Conservation (phyloP, 768 basidiomycete genomes). For the Mycena pura region DNA sequence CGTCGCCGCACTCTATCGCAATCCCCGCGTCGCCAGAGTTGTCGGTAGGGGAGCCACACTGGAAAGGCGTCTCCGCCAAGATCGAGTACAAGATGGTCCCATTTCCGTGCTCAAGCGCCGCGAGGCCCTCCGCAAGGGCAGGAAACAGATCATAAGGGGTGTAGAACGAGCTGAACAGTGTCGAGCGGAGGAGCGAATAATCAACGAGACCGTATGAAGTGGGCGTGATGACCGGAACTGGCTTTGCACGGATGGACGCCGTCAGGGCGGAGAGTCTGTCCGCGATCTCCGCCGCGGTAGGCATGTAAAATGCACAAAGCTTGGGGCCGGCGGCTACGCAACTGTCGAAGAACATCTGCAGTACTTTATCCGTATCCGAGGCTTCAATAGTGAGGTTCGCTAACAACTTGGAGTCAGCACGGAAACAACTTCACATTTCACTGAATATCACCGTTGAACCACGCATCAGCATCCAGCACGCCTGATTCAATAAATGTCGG, state of each 20-base stretch:
- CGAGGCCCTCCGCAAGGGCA: constrained; percentile 27
- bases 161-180: constrained; percentile 33
- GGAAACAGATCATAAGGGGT: constrained; percentile 26
- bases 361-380: constrained; percentile 30
- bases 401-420: not conserved
- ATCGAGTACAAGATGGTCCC: constrained; percentile 25
- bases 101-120: constrained; percentile 36
- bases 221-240: constrained; percentile 29
- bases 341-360: constrained; percentile 31
- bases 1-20: constrained; percentile 31
- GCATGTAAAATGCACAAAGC: constrained; percentile 32
- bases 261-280: constrained; percentile 27
- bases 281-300: constrained; percentile 26
- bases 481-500: not conserved
- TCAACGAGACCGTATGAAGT: constrained; percentile 33
- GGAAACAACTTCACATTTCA: too few relatives aligned
- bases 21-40: not conserved
- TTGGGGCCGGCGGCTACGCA: constrained; percentile 32
- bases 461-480: constrained; percentile 29
- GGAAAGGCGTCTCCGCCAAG: not conserved
- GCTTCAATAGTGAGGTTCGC: constrained; percentile 30
- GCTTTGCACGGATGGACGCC: constrained; percentile 21
- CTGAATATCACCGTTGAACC: constrained; percentile 29
- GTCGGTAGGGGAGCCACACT: constrained; percentile 8
- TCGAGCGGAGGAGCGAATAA: constrained; percentile 25